A percentile compares a stretch with the other conserved stretches of the same genome.
These are phyloP conservation scores for Penicillium freii DNA, from an alignment of 2,329 filamentous ascomycete species.

Conservation along the genomic window DNA sequence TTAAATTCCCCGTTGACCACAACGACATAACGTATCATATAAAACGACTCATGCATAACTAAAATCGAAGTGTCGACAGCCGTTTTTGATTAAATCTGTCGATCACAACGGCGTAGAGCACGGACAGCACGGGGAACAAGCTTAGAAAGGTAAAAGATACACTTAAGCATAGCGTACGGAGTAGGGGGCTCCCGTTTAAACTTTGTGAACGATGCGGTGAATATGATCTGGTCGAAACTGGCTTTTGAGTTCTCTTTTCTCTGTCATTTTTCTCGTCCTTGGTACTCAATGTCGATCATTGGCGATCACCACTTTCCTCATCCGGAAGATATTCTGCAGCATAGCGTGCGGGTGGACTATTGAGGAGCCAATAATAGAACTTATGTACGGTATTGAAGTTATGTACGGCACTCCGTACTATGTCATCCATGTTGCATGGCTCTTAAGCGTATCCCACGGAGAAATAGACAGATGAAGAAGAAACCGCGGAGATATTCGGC, in stretches of 20 bases:
- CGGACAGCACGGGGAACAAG: neutral
- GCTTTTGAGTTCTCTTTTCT: neutral
- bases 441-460: neutral
- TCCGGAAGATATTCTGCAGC: neutral
- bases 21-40: slow-evolving; percentile 2
- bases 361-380: neutral
- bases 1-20: neutral
- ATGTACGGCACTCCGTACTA: too few relatives aligned
- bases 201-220: neutral
- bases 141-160: neutral
- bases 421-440: neutral
- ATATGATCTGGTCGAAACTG: neutral
- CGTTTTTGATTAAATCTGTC: slow-evolving; percentile 1
- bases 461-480: neutral
- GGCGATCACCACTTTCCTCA: slow-evolving; percentile 3
- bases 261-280: neutral
- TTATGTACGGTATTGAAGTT: too few relatives aligned
- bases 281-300: neutral
- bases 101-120: slow-evolving; percentile 7
- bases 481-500: neutral
- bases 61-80: neutral
- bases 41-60: neutral
- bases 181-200: neutral
- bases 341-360: neutral
- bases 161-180: neutral